Conservation (phyloP, 352 stramenopile genomes). For the Thalassiosira mediterranea region DNA sequence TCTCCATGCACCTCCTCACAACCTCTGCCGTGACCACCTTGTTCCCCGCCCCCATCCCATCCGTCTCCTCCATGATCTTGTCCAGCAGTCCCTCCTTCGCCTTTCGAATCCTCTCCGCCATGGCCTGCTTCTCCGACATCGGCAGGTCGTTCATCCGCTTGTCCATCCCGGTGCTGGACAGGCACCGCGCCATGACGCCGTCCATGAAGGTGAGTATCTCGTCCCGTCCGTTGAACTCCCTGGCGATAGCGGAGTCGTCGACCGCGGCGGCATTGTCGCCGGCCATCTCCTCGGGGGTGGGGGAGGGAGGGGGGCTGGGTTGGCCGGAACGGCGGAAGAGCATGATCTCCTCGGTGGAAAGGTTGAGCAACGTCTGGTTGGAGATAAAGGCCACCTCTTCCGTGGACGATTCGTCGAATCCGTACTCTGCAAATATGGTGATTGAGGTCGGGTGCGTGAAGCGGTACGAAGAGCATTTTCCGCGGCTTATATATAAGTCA, state of each 20-base stretch:
- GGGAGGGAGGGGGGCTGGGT: constrained; percentile 11
- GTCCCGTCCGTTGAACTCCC: constrained; percentile 21
- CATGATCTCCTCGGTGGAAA: constrained; percentile 16
- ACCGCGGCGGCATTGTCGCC: not conserved
- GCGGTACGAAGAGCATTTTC: too few species aligned
- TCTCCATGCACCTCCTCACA: constrained; percentile 35
- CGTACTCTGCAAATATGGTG: too few species aligned
- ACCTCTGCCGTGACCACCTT: constrained; percentile 39
- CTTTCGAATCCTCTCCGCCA: constrained; percentile 35
- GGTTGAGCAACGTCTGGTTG: constrained; percentile 7
- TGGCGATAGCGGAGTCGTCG: not conserved
- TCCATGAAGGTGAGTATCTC: constrained; percentile 35
- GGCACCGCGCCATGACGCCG: constrained; percentile 29
- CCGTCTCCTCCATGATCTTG: constrained; percentile 45
- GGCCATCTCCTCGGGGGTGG: not conserved
- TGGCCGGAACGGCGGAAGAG: constrained; percentile 1
- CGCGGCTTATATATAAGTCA: too few species aligned
- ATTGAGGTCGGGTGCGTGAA: too few species aligned
- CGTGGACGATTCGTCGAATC: not conserved
- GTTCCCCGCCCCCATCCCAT: constrained; percentile 23
- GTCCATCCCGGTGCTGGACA: constrained; percentile 27
- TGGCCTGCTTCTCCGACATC: constrained; percentile 11
- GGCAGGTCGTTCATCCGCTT: constrained; percentile 20
- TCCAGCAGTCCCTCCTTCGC: constrained; percentile 25
- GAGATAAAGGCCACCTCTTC: constrained; percentile 14